Evolutionary conservation across 192 early-diverging fungal species (phyloP).

Genomic region (Coemansia nantahalensis): DNA sequence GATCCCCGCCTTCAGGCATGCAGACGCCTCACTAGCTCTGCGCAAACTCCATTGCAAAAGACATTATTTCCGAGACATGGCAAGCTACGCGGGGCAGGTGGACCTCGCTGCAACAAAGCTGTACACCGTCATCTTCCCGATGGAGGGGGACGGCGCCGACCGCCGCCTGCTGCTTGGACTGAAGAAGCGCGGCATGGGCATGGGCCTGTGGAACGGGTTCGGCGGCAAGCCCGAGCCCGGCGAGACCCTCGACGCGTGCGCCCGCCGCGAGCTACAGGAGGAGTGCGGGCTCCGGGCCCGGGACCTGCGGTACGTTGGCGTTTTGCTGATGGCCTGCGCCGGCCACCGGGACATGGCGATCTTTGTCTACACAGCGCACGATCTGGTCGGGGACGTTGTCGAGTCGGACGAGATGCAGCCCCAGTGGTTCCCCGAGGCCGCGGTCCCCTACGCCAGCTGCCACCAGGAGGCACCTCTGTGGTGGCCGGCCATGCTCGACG

Average conservation of each 20-base stretch:
- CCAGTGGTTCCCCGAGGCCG: slow-evolving; percentile 58
- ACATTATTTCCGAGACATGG: too few species aligned
- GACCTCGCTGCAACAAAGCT: too few species aligned
- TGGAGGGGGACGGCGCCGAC: slow-evolving; percentile 8
- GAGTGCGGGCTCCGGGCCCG: slow-evolving; percentile 55
- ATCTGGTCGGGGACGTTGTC: slow-evolving; percentile 49
- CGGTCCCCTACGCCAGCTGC: slow-evolving; percentile 62
- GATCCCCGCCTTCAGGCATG: too few species aligned
- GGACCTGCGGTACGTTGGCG: slow-evolving; percentile 49
- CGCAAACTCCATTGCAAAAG: too few species aligned
- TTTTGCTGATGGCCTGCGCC: slow-evolving; percentile 60
- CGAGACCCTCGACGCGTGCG: slow-evolving; percentile 63
- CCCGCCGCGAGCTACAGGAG: slow-evolving; percentile 61
- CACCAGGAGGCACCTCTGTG: slow-evolving; percentile 40
- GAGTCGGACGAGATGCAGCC: slow-evolving; percentile 80
- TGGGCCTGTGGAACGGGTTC: slow-evolving; percentile 69
- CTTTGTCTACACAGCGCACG: slow-evolving; percentile 56
- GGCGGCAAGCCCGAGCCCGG: slow-evolving; percentile 72
- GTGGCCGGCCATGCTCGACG: slow-evolving; percentile 40
- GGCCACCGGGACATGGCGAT: slow-evolving; percentile 52
- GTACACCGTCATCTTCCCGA: slow-evolving; percentile 37
- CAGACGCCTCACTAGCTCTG: too few species aligned
- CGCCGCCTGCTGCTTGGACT: slow-evolving; percentile 61
- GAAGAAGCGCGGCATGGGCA: slow-evolving; percentile 79
- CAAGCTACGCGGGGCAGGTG: too few species aligned